Evolutionary conservation across 495 filamentous ascomycete species (phyloP).

Genomic region (Aspergillus haitiensis): DNA sequence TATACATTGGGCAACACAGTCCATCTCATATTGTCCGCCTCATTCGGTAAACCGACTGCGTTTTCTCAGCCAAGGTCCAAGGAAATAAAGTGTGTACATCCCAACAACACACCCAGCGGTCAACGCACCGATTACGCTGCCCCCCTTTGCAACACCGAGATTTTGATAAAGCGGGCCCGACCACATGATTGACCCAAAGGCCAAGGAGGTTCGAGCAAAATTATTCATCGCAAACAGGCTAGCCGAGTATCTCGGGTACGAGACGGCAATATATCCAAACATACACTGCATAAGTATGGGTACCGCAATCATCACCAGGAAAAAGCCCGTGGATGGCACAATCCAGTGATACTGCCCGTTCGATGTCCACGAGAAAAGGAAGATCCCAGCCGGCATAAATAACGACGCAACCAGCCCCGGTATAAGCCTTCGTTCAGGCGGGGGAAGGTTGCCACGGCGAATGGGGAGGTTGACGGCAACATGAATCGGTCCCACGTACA

Average conservation of each 20-base stretch:
- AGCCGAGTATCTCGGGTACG: slow-evolving; percentile 63
- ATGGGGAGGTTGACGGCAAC: not conserved
- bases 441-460: not conserved
- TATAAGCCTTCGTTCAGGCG: slow-evolving; percentile 22
- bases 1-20: no score
- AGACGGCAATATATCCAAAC: slow-evolving; percentile 62
- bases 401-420: not conserved
- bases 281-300: slow-evolving; percentile 53
- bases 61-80: not conserved
- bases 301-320: slow-evolving; percentile 44
- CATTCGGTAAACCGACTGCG: slow-evolving; percentile 7
- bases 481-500: not conserved
- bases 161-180: not conserved
- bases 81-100: not conserved
- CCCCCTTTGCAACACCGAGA: not conserved
- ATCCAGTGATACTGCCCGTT: slow-evolving; percentile 57
- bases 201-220: slow-evolving; percentile 42
- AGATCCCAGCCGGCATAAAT: slow-evolving; percentile 1
- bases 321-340: slow-evolving; percentile 48
- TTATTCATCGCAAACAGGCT: slow-evolving; percentile 63
- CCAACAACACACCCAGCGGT: not conserved
- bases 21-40: no score
- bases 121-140: not conserved
- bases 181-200: slow-evolving; percentile 9
- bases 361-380: not conserved